Evolutionary conservation across 495 filamentous ascomycete species (phyloP), one percentile per base, ranked within the genome.

Genomic region (Chlorociboria aeruginascens): DNA sequence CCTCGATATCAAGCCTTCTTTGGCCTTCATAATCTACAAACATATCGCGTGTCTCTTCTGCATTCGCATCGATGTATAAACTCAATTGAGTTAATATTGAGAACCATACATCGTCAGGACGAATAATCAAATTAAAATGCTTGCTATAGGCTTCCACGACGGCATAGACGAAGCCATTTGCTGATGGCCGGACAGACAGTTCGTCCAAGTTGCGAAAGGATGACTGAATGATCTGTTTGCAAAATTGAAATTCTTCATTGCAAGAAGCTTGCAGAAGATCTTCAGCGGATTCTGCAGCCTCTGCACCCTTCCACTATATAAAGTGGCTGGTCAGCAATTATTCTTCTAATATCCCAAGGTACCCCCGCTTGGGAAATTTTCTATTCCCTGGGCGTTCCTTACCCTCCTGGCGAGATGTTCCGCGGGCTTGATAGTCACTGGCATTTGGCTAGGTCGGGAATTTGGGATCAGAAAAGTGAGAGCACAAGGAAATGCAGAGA

Each of bases 21-120:
- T 74, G 65, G 0, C 62, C 66, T 25, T 64, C 34, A 50, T 71
- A 65, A 25, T 49, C 17, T 7, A 79, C 67, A 46, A 79, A 73
- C 6, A 50, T 38, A 6, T 54, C 45, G 8, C 68, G 63, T 25
- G 77, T 57, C 20, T 66, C 59, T 44, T 73, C 68, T 3, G 70
- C 57, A 53, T 76, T 60, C 1, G 61, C 61, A 36, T 72, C 71
- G 49, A 82, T 57, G 58, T 70, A 77, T 42, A 69, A 54, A 51
- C 60, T 70, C 8, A 82, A 61, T 53, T 81, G 76, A 4, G 66
- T 64, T 3, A 79, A 57, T 49, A 80, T 77, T 39, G 70, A 63
- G 35, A 79, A 64, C 77, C 78, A 82, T 37, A 82, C 61, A 54
- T 82, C 77, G 36, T 82, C 77, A 10, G 77, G 77, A 11, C 78